Evolutionary conservation across 495 filamentous ascomycete species (phyloP).

Genomic region (Podospora conica): DNA sequence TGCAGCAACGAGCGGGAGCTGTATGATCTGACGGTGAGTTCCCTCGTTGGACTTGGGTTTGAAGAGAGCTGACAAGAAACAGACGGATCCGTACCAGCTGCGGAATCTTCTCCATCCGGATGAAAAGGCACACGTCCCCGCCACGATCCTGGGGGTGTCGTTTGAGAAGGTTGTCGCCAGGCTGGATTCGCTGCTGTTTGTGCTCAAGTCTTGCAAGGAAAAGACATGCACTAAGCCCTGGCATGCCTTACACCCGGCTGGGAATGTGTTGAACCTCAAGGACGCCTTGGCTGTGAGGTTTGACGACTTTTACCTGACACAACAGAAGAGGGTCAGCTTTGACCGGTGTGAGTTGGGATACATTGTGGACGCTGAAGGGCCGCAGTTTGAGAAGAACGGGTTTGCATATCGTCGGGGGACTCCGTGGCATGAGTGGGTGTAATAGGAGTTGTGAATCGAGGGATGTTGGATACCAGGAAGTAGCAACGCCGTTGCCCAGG

Average conservation of each 20-base stretch:
- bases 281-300: slow-evolving; percentile 45
- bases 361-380: slow-evolving; percentile 55
- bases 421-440: slow-evolving; percentile 30
- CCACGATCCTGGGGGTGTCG: slow-evolving; percentile 39
- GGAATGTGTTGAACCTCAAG: slow-evolving; percentile 34
- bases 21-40: slow-evolving; percentile 51
- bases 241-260: slow-evolving; percentile 50
- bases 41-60: background rate
- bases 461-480: background rate
- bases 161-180: slow-evolving; percentile 42
- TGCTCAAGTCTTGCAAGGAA: slow-evolving; percentile 59
- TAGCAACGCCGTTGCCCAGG: background rate
- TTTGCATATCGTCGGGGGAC: slow-evolving; percentile 23
- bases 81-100: slow-evolving; percentile 56
- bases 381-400: slow-evolving; percentile 40
- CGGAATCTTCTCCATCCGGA: slow-evolving; percentile 48
- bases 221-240: slow-evolving; percentile 53
- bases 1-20: slow-evolving; percentile 60
- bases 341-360: slow-evolving; percentile 56
- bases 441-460: background rate
- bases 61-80: slow-evolving; percentile 1
- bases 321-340: slow-evolving; percentile 46
- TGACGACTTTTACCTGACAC: slow-evolving; percentile 50
- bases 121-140: slow-evolving; percentile 7
- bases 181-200: slow-evolving; percentile 55